A percentile compares a stretch with the other conserved stretches of the same genome.
phyloP scores from a whole-genome alignment of 495 filamentous ascomycete species.

The Copromyces sp. region DNA sequence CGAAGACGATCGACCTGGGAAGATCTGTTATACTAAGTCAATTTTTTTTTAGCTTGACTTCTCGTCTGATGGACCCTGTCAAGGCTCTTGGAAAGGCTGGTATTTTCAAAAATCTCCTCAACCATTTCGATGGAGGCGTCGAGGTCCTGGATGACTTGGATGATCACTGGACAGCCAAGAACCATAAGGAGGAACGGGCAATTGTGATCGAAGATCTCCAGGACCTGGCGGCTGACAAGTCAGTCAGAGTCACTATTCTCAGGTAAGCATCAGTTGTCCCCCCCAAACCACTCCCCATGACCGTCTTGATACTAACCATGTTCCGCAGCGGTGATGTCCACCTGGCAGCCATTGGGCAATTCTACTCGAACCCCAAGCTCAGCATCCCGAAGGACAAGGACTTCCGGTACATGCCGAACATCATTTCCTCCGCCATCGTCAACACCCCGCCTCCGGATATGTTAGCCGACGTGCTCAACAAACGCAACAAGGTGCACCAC shows the following conservation, averaged over 20 bases:
- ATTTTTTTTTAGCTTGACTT: conserved; percentile 55
- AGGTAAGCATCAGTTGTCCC: conserved; percentile 41
- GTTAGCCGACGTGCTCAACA: conserved; percentile 86
- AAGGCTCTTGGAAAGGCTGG: conserved; percentile 81
- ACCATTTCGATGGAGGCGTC: conserved; percentile 83
- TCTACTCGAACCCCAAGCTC: conserved; percentile 81
- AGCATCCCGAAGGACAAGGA: conserved; percentile 75
- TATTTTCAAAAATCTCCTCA: conserved; percentile 68
- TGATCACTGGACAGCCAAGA: conserved; percentile 95
- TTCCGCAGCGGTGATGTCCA: conserved; percentile 84
- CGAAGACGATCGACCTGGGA: not conserved
- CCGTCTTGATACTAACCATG: conserved; percentile 1
- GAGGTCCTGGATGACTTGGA: conserved; percentile 89
- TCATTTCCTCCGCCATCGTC: conserved; percentile 85
- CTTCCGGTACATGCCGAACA: conserved; percentile 84
- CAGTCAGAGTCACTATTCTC: conserved; percentile 83
- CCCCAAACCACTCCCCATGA: conserved; percentile 22
- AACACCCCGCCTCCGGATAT: conserved; percentile 84
- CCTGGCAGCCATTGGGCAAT: conserved; percentile 84
- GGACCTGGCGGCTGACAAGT: conserved; percentile 80
- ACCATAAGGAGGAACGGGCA: conserved; percentile 80
- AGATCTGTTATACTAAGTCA: conserved; percentile 3
- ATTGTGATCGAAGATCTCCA: conserved; percentile 85
- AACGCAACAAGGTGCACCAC: conserved; percentile 88
- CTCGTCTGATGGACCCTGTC: conserved; percentile 69